Evolutionary conservation across 768 basidiomycete genomes (phyloP).

Genomic region (Tricholoma sp.): DNA sequence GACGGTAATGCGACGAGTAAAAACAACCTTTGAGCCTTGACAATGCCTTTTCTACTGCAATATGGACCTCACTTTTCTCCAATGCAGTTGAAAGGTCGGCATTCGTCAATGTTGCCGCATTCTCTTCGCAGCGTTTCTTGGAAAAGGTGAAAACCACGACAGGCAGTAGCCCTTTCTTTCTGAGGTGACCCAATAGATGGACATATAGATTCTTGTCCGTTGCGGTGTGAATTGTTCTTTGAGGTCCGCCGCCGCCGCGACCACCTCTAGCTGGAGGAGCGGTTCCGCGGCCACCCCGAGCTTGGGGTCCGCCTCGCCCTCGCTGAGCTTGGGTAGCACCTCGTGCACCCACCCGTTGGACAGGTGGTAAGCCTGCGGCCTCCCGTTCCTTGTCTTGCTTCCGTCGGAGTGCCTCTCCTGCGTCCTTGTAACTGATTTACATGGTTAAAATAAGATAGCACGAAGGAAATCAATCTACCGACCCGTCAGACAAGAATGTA

Average conservation of each 20-base stretch:
- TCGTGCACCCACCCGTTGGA: slow-evolving; percentile 79
- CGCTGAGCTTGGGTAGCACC: slow-evolving; percentile 56
- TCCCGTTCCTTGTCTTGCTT: slow-evolving; percentile 99
- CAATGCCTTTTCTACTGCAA: slow-evolving; percentile 88
- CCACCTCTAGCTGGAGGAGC: slow-evolving; percentile 29
- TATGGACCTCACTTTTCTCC: slow-evolving; percentile 97
- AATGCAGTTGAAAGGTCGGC: slow-evolving; percentile 81
- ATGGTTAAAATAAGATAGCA: not conserved
- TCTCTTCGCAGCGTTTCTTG: slow-evolving; percentile 96
- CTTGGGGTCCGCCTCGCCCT: slow-evolving; percentile 43
- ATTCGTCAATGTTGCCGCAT: slow-evolving; percentile 85
- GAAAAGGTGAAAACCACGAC: slow-evolving; percentile 97
- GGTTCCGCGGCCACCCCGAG: slow-evolving; percentile 37
- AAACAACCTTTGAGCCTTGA: slow-evolving; percentile 79
- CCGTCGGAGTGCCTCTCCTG: slow-evolving; percentile 79
- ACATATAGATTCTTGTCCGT: slow-evolving; percentile 92
- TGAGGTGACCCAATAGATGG: slow-evolving; percentile 80
- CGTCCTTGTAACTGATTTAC: slow-evolving; percentile 73
- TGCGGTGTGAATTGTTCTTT: slow-evolving; percentile 59
- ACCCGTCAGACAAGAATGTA: slow-evolving; percentile 72
- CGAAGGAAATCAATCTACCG: slow-evolving; percentile 3
- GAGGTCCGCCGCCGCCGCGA: slow-evolving; percentile 37
- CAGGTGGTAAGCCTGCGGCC: slow-evolving; percentile 85
- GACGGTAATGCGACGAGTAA: slow-evolving; percentile 1
- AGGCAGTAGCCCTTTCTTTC: slow-evolving; percentile 83